These are phyloP conservation scores for Clathrus columnatus DNA, from an alignment of 768 basidiomycete species.

Conservation along the genomic window DNA sequence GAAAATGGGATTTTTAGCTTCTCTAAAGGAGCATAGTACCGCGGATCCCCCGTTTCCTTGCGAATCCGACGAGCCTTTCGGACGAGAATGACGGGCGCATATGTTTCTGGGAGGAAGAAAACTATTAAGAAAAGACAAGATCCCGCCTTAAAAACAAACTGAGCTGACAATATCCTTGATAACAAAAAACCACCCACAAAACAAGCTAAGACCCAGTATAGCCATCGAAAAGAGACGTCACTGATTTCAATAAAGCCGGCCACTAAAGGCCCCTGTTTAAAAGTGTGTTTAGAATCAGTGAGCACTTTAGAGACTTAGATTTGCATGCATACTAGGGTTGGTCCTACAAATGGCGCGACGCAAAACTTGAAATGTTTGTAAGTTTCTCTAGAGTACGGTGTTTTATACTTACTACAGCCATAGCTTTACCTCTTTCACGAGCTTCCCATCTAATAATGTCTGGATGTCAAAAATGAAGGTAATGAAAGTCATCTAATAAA, in stretches of 20 bases:
- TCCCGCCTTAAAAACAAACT: conserved; percentile 2
- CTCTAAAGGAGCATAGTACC: conserved; percentile 26
- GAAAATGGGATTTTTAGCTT: not conserved
- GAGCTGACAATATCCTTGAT: conserved; percentile 17
- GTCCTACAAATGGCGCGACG: conserved; percentile 30
- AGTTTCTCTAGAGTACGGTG: not conserved
- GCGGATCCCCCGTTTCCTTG: conserved; percentile 24
- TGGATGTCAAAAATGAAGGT: not conserved
- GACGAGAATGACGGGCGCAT: conserved; percentile 21
- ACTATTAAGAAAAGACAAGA: conserved; percentile 1
- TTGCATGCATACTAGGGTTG: conserved; percentile 14
- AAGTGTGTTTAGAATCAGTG: not conserved
- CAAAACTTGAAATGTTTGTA: conserved; percentile 13
- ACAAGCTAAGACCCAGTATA: conserved; percentile 25
- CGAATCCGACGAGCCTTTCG: conserved; percentile 24
- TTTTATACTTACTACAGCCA: conserved; percentile 17
- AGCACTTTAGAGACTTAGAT: not conserved
- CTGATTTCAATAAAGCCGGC: conserved; percentile 25
- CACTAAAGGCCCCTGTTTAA: conserved; percentile 24
- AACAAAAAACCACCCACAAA: conserved; percentile 23
- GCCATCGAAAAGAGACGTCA: conserved; percentile 23
- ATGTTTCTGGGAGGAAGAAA: conserved; percentile 7
- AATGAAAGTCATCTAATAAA: not conserved
- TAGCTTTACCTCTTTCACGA: conserved; percentile 27
- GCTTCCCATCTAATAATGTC: conserved; percentile 20